A percentile compares a stretch with the other conserved stretches of the same genome.
Conservation (phyloP, 2,329 filamentous ascomycete species). For the Beauveria scarabaeidicola region DNA sequence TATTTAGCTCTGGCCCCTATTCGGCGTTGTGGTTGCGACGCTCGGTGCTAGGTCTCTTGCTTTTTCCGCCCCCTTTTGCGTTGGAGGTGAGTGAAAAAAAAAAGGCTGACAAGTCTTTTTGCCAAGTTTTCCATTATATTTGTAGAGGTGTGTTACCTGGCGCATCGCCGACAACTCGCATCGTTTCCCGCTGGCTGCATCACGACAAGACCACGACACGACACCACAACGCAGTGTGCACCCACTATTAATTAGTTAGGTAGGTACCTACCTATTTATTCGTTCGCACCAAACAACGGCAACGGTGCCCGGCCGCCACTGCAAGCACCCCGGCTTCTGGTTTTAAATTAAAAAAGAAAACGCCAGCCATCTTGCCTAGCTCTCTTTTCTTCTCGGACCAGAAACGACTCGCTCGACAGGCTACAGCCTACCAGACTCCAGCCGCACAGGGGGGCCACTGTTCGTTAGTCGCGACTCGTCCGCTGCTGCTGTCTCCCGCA, state of each 20-base stretch:
- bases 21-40: background rate
- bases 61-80: background rate
- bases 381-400: no score
- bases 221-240: background rate
- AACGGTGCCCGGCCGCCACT: background rate
- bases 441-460: no score
- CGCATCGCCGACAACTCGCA: background rate
- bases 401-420: no score
- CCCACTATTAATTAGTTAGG: no score
- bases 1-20: background rate
- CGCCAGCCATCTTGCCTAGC: background rate
- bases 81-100: no score
- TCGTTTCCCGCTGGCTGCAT: background rate
- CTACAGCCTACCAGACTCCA: no score
- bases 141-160: background rate
- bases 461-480: background rate
- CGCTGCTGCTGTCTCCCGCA: background rate
- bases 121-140: background rate
- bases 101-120: background rate
- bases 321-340: background rate
- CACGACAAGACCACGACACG: background rate
- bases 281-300: background rate
- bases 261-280: no score
- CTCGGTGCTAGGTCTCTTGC: background rate
- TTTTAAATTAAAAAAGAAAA: constrained; percentile 1